Conservation (phyloP, 148 eudicot genomes). For the Fagopyrum homotropicum region DNA sequence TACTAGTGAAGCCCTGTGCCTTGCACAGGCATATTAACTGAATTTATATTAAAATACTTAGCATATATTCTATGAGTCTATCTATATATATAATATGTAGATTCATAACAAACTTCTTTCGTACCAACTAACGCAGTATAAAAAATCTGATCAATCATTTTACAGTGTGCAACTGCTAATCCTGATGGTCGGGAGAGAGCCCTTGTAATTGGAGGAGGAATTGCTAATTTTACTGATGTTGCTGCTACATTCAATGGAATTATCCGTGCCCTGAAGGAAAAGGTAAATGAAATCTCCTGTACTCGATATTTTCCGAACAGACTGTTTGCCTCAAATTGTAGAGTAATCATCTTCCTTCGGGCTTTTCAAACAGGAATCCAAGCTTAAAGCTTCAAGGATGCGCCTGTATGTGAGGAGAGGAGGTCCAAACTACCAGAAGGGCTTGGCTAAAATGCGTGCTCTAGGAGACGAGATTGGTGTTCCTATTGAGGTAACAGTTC, state of each 20-base stretch:
- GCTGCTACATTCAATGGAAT: conserved; percentile 82
- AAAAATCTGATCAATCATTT: neutral
- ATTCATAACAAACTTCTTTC: neutral
- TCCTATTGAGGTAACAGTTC: conserved; percentile 72
- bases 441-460: conserved; percentile 82
- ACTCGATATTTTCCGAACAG: neutral
- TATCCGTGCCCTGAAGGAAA: conserved; percentile 41
- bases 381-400: conserved; percentile 94
- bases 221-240: conserved; percentile 96
- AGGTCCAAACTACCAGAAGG: conserved; percentile 96
- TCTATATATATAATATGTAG: too few species aligned
- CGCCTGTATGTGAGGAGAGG: conserved; percentile 90
- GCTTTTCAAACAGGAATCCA: conserved; percentile 32
- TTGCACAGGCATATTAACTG: too few species aligned
- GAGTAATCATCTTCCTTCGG: neutral
- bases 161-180: conserved; percentile 91
- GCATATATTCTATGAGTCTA: too few species aligned
- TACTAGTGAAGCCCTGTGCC: too few species aligned
- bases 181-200: conserved; percentile 93
- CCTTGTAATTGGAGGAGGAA: conserved; percentile 94
- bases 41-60: too few species aligned
- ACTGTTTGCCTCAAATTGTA: neutral
- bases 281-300: conserved; percentile 20
- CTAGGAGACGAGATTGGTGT: conserved; percentile 91
- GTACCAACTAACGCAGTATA: neutral